phyloP scores from a whole-genome alignment of 2,329 filamentous ascomycete species.

The Stenocarpella maydis region DNA sequence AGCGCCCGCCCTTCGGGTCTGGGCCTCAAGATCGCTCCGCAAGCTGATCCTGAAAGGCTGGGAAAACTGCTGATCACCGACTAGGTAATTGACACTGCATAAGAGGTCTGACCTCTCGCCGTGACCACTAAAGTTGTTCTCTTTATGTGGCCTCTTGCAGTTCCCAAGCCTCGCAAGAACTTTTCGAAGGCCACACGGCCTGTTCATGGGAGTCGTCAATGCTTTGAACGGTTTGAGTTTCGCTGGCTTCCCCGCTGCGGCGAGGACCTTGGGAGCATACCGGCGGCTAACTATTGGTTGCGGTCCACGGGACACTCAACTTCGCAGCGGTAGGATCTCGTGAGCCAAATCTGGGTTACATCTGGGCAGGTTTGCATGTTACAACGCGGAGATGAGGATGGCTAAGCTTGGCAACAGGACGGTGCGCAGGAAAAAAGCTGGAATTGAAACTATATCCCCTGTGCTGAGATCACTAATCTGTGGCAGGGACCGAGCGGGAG shows the following conservation, averaged over 20 bases:
- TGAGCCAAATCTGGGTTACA: neutral
- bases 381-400: neutral
- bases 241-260: neutral
- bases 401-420: neutral
- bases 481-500: neutral
- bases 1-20: neutral
- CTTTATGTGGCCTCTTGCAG: neutral
- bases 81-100: too few relatives aligned
- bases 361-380: neutral
- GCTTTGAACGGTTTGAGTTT: neutral
- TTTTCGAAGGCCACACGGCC: neutral
- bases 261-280: too few relatives aligned
- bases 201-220: neutral
- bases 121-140: neutral
- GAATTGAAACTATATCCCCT: neutral
- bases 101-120: neutral
- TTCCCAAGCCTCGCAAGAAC: neutral
- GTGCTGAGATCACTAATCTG: neutral
- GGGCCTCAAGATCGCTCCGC: neutral
- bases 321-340: neutral
- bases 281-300: too few relatives aligned
- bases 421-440: neutral
- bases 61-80: neutral
- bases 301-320: too few relatives aligned
- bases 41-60: neutral